Conservation (phyloP, 331 rosid species). For the Cydonia oblonga region DNA sequence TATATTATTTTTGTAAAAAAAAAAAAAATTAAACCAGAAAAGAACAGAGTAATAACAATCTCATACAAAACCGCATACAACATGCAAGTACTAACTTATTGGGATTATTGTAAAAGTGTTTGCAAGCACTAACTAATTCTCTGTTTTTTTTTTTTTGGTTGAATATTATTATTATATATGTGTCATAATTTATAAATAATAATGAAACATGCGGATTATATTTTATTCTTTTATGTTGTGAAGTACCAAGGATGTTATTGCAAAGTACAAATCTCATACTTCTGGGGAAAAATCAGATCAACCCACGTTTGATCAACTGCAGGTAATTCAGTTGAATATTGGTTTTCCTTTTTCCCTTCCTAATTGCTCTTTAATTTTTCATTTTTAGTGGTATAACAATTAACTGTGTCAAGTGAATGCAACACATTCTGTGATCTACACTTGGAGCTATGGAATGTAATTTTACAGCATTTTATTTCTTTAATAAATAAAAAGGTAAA, state of each 20-base stretch:
- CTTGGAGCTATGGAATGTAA: neutral
- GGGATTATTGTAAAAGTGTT: too few relatives aligned
- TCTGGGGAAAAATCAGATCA: constrained; percentile 5
- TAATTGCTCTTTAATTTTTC: too few relatives aligned
- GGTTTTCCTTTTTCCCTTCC: neutral
- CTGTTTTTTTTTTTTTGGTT: neutral
- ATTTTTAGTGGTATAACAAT: neutral
- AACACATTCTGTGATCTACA: neutral
- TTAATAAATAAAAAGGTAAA: neutral
- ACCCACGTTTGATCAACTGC: constrained; percentile 20
- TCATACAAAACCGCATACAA: too few relatives aligned
- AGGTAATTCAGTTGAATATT: constrained; percentile 23
- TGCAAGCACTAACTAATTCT: neutral
- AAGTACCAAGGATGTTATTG: constrained; percentile 36
- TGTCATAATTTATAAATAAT: neutral
- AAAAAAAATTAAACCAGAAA: too few relatives aligned
- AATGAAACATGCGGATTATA: neutral
- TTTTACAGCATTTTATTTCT: neutral
- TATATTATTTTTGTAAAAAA: too few relatives aligned
- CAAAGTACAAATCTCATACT: constrained; percentile 27
- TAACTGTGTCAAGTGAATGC: neutral
- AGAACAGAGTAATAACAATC: too few relatives aligned
- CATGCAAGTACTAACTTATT: too few relatives aligned
- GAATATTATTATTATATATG: neutral
- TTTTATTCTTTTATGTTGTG: neutral